Evolutionary conservation across 1,139 yeast species (phyloP).

Genomic region (Geotrichum australiense): DNA sequence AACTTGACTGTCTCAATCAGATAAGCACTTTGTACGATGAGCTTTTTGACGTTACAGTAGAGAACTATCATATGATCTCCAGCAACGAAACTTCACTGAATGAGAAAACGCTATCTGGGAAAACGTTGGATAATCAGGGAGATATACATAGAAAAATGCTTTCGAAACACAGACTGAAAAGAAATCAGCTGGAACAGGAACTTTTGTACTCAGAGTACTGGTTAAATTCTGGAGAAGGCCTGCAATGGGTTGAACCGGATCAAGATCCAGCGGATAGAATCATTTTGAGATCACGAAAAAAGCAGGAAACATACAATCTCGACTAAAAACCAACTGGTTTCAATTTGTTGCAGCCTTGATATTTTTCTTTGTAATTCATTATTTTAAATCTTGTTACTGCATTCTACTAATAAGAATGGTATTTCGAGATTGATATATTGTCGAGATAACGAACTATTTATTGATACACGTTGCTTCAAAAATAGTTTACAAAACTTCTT

Average conservation of each 20-base stretch:
- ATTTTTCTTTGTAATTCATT: too few species aligned
- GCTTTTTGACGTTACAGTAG: slow-evolving; percentile 17
- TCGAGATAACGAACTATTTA: too few species aligned
- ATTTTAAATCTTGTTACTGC: too few species aligned
- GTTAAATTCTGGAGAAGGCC: slow-evolving; percentile 68
- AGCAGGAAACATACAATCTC: neutral
- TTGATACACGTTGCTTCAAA: too few species aligned
- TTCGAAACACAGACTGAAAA: slow-evolving; percentile 5
- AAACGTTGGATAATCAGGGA: neutral
- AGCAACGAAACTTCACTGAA: neutral
- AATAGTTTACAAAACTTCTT: too few species aligned
- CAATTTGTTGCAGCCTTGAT: too few species aligned
- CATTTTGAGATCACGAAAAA: neutral
- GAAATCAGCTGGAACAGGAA: slow-evolving; percentile 14
- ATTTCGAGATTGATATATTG: too few species aligned
- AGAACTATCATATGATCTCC: slow-evolving; percentile 14
- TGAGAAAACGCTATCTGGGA: neutral
- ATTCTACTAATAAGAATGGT: too few species aligned
- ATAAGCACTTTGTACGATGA: slow-evolving; percentile 16
- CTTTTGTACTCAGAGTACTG: slow-evolving; percentile 53
- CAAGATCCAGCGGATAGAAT: slow-evolving; percentile 55
- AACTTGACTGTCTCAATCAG: slow-evolving; percentile 9
- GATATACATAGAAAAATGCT: slow-evolving; percentile 8
- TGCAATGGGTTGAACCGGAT: slow-evolving; percentile 77
- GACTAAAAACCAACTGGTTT: too few species aligned